Base-by-base conservation (phyloP, 495 filamentous ascomycete species). In the Neurospora terricola region DNA sequence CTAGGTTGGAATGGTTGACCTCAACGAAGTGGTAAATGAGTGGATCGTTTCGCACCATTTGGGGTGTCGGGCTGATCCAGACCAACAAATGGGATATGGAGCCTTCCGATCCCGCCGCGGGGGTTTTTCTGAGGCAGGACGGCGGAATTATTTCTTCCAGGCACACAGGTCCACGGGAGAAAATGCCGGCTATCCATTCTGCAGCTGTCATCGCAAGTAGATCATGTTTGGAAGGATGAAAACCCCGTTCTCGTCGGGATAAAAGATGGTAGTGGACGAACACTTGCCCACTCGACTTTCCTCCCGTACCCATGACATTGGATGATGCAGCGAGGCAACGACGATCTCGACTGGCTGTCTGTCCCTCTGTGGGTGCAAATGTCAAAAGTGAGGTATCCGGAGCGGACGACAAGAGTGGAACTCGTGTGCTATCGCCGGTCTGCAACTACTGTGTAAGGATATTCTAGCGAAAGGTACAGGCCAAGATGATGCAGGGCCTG, bases 401-500 rank as follows among this genome's bases (percentile, higher is more conserved):
- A 54, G 48, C 21, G 48, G 45, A 54, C n/a, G 45, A 62, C 54
- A 62, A 62, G 54, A 34, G 54, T 62, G 54, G 54, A 62, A 62
- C 54, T 34, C 6, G 54, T 34, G 6, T 62, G 27, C 54, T 62
- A 62, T 62, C 54, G 27, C 54, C 54, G 54, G 54, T 62, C 54
- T 62, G 27, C 54, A 62, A 62, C 54, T 62, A n/a, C n/a, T n/a
- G n/a, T n/a, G n/a, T n/a, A 62, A 34, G 54, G 54, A 34, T 59
- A 23, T 62, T 62, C 27, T 62, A 62, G 27, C 54, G 14, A 62
- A 62, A 62, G 39, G 70, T 72, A 54, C 70, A 72, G 70, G 70
- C 70, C 54, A 74, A 78, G 78, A 81, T 78, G 80, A 80, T 78
- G 78, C 79, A 74, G 74, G 77, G 71, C 75, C 42, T 18, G 43